Conservation (phyloP, 306 rosid genomes). For the Spatholobus suberectus region DNA sequence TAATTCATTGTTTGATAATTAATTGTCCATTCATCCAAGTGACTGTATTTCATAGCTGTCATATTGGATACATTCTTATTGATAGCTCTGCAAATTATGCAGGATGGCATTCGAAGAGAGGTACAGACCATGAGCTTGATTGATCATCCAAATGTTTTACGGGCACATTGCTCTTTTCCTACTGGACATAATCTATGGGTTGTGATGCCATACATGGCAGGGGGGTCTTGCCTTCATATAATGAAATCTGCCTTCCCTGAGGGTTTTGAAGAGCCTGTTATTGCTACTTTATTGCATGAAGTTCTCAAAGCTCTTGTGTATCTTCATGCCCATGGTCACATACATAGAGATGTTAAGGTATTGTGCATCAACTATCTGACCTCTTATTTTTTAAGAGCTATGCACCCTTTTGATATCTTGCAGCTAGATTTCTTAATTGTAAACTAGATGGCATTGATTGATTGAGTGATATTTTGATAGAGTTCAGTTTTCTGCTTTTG, state of each 20-base stretch:
- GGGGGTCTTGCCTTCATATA: constrained; percentile 97
- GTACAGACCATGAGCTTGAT: constrained; percentile 88
- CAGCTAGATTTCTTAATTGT: constrained; percentile 22
- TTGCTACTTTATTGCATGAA: constrained; percentile 86
- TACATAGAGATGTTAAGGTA: constrained; percentile 99
- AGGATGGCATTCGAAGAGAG: constrained; percentile 97
- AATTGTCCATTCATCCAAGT: background rate
- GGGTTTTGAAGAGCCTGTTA: constrained; percentile 95
- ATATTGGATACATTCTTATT: constrained; percentile 6
- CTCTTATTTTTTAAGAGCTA: constrained; percentile 9
- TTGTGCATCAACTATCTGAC: constrained; percentile 12
- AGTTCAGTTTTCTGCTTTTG: constrained; percentile 34
- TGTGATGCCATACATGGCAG: constrained; percentile 99
- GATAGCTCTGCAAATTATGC: constrained; percentile 47
- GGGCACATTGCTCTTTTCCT: constrained; percentile 95
- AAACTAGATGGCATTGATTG: constrained; percentile 21
- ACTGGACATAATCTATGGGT: constrained; percentile 94
- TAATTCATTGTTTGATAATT: constrained; percentile 23
- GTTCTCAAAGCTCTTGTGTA: constrained; percentile 95
- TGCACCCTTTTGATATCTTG: constrained; percentile 20
- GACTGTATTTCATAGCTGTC: background rate
- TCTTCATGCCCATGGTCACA: constrained; percentile 93
- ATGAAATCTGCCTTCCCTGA: constrained; percentile 83
- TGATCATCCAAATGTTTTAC: constrained; percentile 81
- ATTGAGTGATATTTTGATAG: constrained; percentile 8